Percentiles rank a stretch among this genome's conserved stretches.
Conservation (phyloP, 345 rosid genomes). For the Bruguiera sexangula region DNA sequence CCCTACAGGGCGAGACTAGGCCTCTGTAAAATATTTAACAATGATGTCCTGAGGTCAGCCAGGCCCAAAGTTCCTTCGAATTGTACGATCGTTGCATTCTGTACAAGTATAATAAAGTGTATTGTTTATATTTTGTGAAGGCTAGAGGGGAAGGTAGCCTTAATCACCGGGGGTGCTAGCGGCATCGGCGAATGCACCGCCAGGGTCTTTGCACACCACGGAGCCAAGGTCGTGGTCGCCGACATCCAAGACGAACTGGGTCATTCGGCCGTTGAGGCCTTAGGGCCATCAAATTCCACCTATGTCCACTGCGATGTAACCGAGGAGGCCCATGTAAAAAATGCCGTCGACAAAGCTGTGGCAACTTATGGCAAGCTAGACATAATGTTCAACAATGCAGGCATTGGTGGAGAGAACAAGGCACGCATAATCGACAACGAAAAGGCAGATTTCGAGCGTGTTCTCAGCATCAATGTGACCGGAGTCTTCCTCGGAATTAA, state of each 20-base stretch:
- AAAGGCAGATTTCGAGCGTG: slow-evolving; percentile 22
- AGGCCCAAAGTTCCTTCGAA: no score
- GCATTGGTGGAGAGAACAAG: slow-evolving; percentile 17
- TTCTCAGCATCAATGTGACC: slow-evolving; percentile 17
- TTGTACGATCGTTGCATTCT: no score
- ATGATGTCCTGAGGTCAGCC: no score
- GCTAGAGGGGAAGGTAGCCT: slow-evolving; percentile 25
- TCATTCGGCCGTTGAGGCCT: background rate
- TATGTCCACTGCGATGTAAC: slow-evolving; percentile 20
- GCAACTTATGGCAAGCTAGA: slow-evolving; percentile 22
- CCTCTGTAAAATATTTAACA: no score
- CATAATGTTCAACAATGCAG: slow-evolving; percentile 34
- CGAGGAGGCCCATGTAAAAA: slow-evolving; percentile 9
- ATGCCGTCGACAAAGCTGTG: slow-evolving; percentile 12
- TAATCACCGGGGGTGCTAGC: slow-evolving; percentile 30
- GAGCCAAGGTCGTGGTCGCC: slow-evolving; percentile 15
- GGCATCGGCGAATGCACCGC: slow-evolving; percentile 27
- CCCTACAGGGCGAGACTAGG: no score
- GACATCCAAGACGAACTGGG: slow-evolving; percentile 20
- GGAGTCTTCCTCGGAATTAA: slow-evolving; percentile 34
- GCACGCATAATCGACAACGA: slow-evolving; percentile 22
- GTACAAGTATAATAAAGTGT: no score
- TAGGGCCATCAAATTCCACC: slow-evolving; percentile 9
- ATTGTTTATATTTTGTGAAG: background rate
- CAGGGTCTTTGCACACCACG: slow-evolving; percentile 17